Evolutionary conservation across 805 yeast species (phyloP).

Genomic region (Sugiyamaella floridensis): DNA sequence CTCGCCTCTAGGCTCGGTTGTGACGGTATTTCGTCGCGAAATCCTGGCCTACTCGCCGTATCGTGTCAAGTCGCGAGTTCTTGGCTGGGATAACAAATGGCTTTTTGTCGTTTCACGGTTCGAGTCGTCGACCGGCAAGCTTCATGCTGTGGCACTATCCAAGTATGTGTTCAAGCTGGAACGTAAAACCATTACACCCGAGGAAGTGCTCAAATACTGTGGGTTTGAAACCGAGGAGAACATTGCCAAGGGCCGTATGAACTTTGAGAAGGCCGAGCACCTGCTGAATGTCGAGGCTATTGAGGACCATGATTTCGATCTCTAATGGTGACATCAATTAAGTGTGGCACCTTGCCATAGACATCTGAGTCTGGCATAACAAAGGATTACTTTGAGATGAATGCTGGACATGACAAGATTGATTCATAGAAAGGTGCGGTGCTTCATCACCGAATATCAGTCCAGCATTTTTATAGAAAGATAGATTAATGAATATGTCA

Average conservation of each 20-base stretch:
- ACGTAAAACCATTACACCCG: slow-evolving; percentile 66
- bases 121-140: slow-evolving; percentile 32
- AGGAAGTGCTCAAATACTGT: slow-evolving; percentile 46
- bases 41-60: slow-evolving; percentile 60
- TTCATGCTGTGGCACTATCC: slow-evolving; percentile 58
- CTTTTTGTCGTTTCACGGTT: slow-evolving; percentile 63
- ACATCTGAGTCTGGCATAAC: too few relatives aligned
- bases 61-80: slow-evolving; percentile 47
- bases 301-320: slow-evolving; percentile 1
- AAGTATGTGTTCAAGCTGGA: slow-evolving; percentile 78
- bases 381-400: too few relatives aligned
- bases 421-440: too few relatives aligned
- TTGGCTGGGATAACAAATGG: slow-evolving; percentile 90
- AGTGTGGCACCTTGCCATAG: too few relatives aligned
- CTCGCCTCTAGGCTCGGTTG: slow-evolving; percentile 71
- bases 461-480: too few relatives aligned
- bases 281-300: slow-evolving; percentile 21
- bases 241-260: slow-evolving; percentile 20
- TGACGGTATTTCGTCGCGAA: slow-evolving; percentile 62
- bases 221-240: slow-evolving; percentile 48
- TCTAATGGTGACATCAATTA: too few relatives aligned
- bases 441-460: too few relatives aligned
- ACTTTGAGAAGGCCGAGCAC: slow-evolving; percentile 21
- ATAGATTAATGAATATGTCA: too few relatives aligned
- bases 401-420: too few relatives aligned